Conservation (phyloP, 2,329 filamentous ascomycete species). For the Aspergillus carbonarius region DNA sequence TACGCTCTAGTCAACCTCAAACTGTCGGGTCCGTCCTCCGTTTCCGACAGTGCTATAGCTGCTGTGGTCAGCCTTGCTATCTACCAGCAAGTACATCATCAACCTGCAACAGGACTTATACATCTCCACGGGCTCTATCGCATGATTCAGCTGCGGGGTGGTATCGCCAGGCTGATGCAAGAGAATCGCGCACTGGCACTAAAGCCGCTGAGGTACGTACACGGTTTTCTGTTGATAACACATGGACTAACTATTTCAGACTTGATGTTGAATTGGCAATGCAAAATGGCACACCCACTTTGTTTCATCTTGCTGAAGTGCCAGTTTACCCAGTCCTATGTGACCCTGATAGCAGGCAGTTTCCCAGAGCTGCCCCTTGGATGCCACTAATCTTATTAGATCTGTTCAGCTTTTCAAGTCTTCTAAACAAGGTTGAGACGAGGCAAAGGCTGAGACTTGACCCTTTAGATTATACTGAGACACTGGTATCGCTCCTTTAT, state of each 20-base stretch:
- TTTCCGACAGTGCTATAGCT: conserved; percentile 6
- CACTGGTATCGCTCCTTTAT: conserved; percentile 1
- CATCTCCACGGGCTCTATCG: conserved; percentile 3
- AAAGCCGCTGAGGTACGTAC: conserved; percentile 4
- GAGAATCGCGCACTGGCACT: conserved; percentile 5
- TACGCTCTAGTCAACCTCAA: conserved; percentile 8
- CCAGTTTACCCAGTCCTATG: conserved; percentile 4
- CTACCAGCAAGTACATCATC: conserved; percentile 7
- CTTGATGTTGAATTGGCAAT: conserved; percentile 7
- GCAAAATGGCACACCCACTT: neutral
- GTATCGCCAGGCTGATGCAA: conserved; percentile 7
- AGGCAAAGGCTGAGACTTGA: neutral
- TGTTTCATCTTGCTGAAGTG: neutral
- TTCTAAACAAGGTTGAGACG: neutral
- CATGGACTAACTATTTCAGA: neutral
- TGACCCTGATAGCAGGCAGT: neutral
- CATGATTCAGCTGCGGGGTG: conserved; percentile 7
- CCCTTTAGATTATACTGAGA: conserved; percentile 5
- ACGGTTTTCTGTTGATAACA: no score
- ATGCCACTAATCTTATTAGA: conserved; percentile 5
- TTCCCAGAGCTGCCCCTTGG: neutral
- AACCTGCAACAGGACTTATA: conserved; percentile 2
- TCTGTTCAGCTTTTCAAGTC: conserved; percentile 1
- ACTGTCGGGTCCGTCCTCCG: conserved; percentile 4
- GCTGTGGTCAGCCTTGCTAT: conserved; percentile 6